Percentiles rank a stretch among this genome's conserved stretches.
Conservation (phyloP, 345 rosid genomes). For the Geranium brycei region DNA sequence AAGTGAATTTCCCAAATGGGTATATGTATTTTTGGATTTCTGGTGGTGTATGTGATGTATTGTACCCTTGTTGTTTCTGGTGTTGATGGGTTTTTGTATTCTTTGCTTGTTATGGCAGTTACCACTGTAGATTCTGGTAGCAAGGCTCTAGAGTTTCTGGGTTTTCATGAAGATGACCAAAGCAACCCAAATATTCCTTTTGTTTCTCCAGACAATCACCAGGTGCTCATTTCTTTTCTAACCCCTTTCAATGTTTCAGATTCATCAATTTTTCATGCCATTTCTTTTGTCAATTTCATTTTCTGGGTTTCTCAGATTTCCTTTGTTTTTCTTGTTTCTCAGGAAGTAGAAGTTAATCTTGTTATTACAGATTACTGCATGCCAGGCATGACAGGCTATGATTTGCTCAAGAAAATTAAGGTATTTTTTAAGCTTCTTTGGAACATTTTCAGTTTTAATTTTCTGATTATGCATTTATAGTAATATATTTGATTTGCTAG, state of each 20-base stretch:
- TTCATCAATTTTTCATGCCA: background rate
- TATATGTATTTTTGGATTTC: background rate
- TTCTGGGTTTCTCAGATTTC: slow-evolving; percentile 6
- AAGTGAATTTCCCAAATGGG: background rate
- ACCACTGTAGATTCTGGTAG: slow-evolving; percentile 69
- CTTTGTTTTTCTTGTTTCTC: slow-evolving; percentile 5
- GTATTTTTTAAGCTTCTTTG: slow-evolving; percentile 13
- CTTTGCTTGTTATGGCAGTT: slow-evolving; percentile 24
- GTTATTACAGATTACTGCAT: slow-evolving; percentile 68
- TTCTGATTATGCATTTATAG: slow-evolving; percentile 4
- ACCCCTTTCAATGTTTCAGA: background rate
- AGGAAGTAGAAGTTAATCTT: slow-evolving; percentile 52
- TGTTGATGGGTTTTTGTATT: no score
- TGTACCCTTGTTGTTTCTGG: background rate
- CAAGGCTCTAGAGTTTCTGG: slow-evolving; percentile 59
- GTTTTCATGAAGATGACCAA: slow-evolving; percentile 30
- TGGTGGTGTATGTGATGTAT: background rate
- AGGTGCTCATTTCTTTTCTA: slow-evolving; percentile 11
- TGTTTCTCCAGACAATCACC: slow-evolving; percentile 24
- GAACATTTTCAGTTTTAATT: background rate
- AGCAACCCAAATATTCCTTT: slow-evolving; percentile 15
- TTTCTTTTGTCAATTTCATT: background rate
- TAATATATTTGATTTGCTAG: background rate
- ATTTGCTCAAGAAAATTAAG: slow-evolving; percentile 65
- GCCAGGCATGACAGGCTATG: slow-evolving; percentile 82